These are phyloP conservation scores for Zoysia pacifica DNA, from an alignment of 176 grass and related monocot genomes.

Conservation along the genomic window DNA sequence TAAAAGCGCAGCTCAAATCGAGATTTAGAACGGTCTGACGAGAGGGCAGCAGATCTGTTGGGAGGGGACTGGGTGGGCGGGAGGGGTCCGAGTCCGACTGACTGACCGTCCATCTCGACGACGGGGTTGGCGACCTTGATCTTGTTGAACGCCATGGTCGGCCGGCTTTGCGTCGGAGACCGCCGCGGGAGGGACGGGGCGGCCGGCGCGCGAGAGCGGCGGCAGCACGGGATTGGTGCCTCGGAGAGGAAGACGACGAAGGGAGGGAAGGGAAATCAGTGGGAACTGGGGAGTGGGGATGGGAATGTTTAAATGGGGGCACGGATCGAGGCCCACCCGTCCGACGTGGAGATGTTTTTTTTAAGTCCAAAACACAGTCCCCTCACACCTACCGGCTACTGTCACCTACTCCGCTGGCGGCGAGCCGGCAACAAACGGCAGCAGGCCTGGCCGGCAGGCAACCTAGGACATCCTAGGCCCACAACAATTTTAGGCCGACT, in stretches of 20 bases:
- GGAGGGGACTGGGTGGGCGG: not conserved
- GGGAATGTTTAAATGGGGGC: slow-evolving; percentile 12
- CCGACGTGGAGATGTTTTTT: slow-evolving; percentile 12
- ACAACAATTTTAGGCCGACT: too few species aligned
- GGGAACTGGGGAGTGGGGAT: not conserved
- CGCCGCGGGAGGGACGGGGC: not conserved
- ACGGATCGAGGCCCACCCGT: not conserved
- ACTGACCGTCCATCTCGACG: slow-evolving; percentile 92
- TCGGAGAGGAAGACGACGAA: not conserved
- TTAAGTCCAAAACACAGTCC: not conserved
- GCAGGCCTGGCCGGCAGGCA: too few species aligned
- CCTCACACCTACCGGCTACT: too few species aligned
- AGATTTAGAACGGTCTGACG: not conserved
- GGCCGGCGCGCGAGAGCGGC: not conserved
- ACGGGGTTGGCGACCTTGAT: slow-evolving; percentile 83
- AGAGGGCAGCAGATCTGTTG: slow-evolving; percentile 21
- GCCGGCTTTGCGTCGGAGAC: slow-evolving; percentile 43
- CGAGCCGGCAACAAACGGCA: too few species aligned
- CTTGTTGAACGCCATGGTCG: slow-evolving; percentile 84
- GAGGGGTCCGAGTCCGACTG: too few species aligned
- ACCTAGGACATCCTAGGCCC: too few species aligned
- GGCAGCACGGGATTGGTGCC: not conserved
- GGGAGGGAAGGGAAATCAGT: not conserved
- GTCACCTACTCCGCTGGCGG: too few species aligned
- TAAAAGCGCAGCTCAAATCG: not conserved